A percentile compares a stretch with the other conserved stretches of the same genome.
Conservation (phyloP, 331 rosid species). For the Stylosanthes scabra region DNA sequence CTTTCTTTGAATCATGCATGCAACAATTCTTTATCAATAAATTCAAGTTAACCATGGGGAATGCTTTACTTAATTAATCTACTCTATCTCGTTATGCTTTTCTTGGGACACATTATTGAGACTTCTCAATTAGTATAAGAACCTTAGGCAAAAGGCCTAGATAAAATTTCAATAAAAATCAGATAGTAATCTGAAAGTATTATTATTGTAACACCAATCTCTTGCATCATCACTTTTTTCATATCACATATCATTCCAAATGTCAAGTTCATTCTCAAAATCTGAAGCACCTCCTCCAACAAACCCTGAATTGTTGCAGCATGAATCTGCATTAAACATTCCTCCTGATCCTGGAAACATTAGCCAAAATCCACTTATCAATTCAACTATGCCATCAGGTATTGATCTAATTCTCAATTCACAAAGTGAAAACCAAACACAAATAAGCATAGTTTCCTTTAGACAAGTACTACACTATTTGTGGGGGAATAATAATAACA, state of each 20-base stretch:
- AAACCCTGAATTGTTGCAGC: slow-evolving; percentile 9
- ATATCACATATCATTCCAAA: neutral
- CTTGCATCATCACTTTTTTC: slow-evolving; percentile 6
- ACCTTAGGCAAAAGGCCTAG: neutral
- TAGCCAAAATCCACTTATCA: neutral
- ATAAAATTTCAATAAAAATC: neutral
- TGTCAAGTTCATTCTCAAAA: slow-evolving; percentile 32
- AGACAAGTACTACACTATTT: slow-evolving; percentile 12
- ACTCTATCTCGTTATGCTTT: slow-evolving; percentile 1
- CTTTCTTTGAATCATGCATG: slow-evolving; percentile 28
- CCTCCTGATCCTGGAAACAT: slow-evolving; percentile 38
- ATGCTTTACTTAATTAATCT: slow-evolving; percentile 13
- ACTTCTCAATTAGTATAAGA: neutral
- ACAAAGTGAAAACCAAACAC: slow-evolving; percentile 2
- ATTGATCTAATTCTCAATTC: neutral
- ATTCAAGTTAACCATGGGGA: slow-evolving; percentile 3
- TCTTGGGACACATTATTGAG: slow-evolving; percentile 7
- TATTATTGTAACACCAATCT: neutral
- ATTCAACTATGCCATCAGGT: neutral
- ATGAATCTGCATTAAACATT: slow-evolving; percentile 8
- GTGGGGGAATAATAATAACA: neutral
- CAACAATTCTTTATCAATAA: neutral
- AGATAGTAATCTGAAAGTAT: neutral
- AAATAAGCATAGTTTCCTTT: neutral
- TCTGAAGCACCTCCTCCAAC: slow-evolving; percentile 4